phyloP scores from a whole-genome alignment of 768 basidiomycete genomes.

The Ramaria sp. region DNA sequence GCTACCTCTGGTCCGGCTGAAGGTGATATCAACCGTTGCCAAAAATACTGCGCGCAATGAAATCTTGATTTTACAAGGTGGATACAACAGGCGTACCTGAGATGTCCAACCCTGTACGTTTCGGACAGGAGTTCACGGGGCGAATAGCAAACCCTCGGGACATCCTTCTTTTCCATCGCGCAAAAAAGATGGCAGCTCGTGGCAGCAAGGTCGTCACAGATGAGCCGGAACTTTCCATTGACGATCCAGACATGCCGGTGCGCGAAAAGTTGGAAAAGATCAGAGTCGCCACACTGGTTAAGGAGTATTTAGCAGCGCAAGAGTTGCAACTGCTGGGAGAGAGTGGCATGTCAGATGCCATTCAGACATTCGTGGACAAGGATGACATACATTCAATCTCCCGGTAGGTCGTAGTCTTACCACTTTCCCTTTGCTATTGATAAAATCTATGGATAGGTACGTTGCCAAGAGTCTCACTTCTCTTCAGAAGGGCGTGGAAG shows the following conservation, averaged over 20 bases:
- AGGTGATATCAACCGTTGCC: slow-evolving; percentile 30
- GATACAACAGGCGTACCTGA: slow-evolving; percentile 86
- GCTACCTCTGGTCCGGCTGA: slow-evolving; percentile 81
- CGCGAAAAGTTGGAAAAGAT: slow-evolving; percentile 73
- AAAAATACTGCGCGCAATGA: neutral
- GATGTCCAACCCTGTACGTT: slow-evolving; percentile 92
- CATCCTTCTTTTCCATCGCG: slow-evolving; percentile 80
- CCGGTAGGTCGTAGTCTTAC: slow-evolving; percentile 35
- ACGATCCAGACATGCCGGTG: slow-evolving; percentile 54
- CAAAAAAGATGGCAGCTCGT: slow-evolving; percentile 48
- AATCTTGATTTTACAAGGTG: slow-evolving; percentile 35
- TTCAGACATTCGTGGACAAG: slow-evolving; percentile 94
- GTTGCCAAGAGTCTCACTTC: slow-evolving; percentile 46
- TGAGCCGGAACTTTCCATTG: slow-evolving; percentile 71
- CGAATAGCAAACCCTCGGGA: slow-evolving; percentile 91
- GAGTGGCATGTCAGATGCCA: slow-evolving; percentile 85
- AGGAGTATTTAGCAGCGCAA: slow-evolving; percentile 87
- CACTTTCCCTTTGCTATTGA: neutral
- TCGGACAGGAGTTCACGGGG: slow-evolving; percentile 91
- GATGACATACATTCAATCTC: slow-evolving; percentile 91
- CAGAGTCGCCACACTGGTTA: slow-evolving; percentile 79
- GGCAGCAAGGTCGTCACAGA: slow-evolving; percentile 55
- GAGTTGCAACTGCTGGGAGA: slow-evolving; percentile 88
- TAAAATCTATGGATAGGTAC: slow-evolving; percentile 36
- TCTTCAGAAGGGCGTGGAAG: slow-evolving; percentile 58